A percentile compares a stretch with the other conserved stretches of the same genome.
These are phyloP conservation scores for Fulvia fulva DNA, from an alignment of 2,329 filamentous ascomycete genomes.

Conservation along the genomic window DNA sequence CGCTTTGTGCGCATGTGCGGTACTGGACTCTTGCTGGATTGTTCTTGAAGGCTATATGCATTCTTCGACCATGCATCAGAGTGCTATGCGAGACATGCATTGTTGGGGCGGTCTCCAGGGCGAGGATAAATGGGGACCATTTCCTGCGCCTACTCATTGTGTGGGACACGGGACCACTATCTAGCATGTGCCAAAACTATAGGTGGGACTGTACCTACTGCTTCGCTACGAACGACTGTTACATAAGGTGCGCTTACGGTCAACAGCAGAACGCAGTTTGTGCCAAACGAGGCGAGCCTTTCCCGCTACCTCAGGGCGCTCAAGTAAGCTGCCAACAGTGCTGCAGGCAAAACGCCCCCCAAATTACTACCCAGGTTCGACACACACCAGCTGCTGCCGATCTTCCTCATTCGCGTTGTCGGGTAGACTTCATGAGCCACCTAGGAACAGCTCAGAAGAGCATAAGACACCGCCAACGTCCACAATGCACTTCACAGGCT, in stretches of 20 bases:
- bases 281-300: neutral
- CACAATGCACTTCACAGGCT: neutral
- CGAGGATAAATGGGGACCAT: neutral
- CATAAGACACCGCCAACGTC: neutral
- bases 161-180: too few species aligned
- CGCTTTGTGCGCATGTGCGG: neutral
- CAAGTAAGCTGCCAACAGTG: neutral
- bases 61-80: neutral
- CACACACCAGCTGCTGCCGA: neutral
- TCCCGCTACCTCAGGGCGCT: neutral
- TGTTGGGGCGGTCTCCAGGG: neutral
- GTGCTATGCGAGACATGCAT: neutral
- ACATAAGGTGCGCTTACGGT: neutral
- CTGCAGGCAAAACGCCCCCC: neutral
- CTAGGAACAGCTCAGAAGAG: neutral
- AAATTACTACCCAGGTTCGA: neutral
- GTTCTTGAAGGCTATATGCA: neutral
- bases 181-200: neutral
- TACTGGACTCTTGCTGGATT: neutral
- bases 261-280: neutral
- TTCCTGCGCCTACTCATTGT: too few species aligned
- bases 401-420: neutral
- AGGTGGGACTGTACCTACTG: neutral
- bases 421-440: neutral
- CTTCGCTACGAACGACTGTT: neutral